Percentiles rank a stretch among this genome's conserved stretches.
Conservation (phyloP, 2,329 filamentous ascomycete genomes). For the Alternaria ventricosa region DNA sequence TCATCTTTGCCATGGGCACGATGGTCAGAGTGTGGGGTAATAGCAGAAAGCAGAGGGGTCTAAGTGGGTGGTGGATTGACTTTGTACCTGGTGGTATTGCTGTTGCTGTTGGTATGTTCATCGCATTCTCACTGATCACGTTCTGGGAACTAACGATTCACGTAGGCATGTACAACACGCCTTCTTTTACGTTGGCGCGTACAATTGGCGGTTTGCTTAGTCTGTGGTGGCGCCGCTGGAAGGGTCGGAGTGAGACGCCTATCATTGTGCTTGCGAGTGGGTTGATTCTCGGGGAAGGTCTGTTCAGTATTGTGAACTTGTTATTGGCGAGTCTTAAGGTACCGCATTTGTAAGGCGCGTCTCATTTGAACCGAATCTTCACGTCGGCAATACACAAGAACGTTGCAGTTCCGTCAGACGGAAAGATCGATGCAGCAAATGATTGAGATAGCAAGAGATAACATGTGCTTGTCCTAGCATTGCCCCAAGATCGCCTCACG, state of each 20-base stretch:
- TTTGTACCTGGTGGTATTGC: conserved; percentile 92
- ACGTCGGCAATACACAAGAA: no score
- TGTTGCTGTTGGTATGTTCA: conserved; percentile 79
- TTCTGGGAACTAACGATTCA: not conserved
- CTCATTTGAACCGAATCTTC: not conserved
- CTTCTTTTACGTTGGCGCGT: conserved; percentile 90
- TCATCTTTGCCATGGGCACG: conserved; percentile 76
- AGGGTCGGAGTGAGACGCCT: conserved; percentile 67
- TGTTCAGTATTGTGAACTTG: conserved; percentile 90
- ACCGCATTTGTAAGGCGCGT: conserved; percentile 51
- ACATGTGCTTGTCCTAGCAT: not conserved
- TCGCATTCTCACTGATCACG: not conserved
- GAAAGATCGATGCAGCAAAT: no score
- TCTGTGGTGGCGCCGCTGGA: conserved; percentile 15
- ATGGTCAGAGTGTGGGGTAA: conserved; percentile 63
- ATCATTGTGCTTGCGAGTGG: conserved; percentile 90
- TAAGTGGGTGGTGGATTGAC: conserved; percentile 66
- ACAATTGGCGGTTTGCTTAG: conserved; percentile 71
- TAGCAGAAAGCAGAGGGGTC: conserved; percentile 39
- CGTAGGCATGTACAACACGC: conserved; percentile 93
- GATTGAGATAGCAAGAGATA: not conserved
- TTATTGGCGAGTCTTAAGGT: conserved; percentile 77
- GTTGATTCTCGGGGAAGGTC: conserved; percentile 72
- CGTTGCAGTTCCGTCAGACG: no score
- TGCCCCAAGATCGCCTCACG: not conserved